Evolutionary conservation across 768 basidiomycete genomes (phyloP), one percentile per base, ranked within the genome.

Genomic region (Tylopilus vinaceipallidus): DNA sequence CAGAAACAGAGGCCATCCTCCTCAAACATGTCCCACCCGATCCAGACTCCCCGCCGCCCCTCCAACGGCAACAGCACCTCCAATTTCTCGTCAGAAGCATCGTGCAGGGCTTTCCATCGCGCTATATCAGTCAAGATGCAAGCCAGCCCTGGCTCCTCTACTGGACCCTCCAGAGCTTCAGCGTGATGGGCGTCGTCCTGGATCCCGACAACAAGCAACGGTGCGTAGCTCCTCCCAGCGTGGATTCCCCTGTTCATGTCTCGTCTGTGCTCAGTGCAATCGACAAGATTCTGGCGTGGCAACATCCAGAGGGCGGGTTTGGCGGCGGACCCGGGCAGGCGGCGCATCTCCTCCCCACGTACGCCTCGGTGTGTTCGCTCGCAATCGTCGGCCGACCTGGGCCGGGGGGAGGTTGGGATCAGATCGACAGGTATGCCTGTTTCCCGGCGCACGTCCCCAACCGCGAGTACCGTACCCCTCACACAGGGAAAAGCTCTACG

Each of bases 81-180:
- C 80, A 86, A 52, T 95, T 82, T 61, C 79, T 95, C 20, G 75
- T 82, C 2, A 76, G 84, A 22, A 81, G 85, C 53, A 76, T 92
- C 45, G 62, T 84, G 8, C 88, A 92, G 62, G 84, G 91, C 2
- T 88, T 98, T 37, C 91, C 94, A 0, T 72, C 76, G 11, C 75
- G 84, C 47, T 98, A 91, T 64, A 77, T 74, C 17, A 84, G 83
- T 39, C 88, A 98, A 60, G 97, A 98, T 64, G 95, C 95, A 0
- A 94, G 91, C 57, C 86, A 95, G 59, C 89, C 97, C 0, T 98
- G 97, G 97, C 72, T 98, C 24, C 65, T 98, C 51, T 98, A 90
- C 71, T 98, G 97, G 95, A 85, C 84, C 0, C 64, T 95, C 10
- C 94, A 99, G 59, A 76, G 85, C 13, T 87, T 97, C 59, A 86